Evolutionary conservation across 2,329 filamentous ascomycete species (phyloP), one percentile per base, ranked within the genome.

Genomic region (Thelonectria olida): DNA sequence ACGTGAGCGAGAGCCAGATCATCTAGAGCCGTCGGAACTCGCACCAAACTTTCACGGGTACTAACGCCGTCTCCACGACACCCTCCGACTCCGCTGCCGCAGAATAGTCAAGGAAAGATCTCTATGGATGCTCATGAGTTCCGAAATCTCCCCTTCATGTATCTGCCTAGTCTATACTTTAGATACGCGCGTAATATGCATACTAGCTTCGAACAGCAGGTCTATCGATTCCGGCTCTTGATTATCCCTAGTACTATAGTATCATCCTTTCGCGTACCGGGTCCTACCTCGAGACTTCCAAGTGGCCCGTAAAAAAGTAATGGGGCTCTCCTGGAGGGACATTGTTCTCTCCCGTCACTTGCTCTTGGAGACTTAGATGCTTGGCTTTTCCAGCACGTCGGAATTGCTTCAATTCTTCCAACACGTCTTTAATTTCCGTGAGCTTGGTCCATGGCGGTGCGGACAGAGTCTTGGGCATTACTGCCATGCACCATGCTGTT

Each of bases 31-130:
- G 77, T 86, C 25, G 81, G 81, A 58, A 84, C 83, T 12, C 85
- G 85, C 7, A 87, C 85, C 3, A 85, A 76, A 81, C 84, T 3
- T 87, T 87, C 66, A 79, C 78, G 58, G 85, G 84, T 27, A 78
- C 66, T 38, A 76, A 82, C 51, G 68, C 65, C 23, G 56, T 64
- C 19, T 71, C 72, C 60, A 66, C 66, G 12, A 66, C 65, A 12
- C 51, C 51, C 4, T 42, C 48, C 36, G 66, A 61, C 31, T 47
- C 47, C 10, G 56, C 50, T 12, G 45, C 23, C 2, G 57, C 64
- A n/a, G 36, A 44, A 10, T 64, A 56, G 36, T 55, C n/a, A n/a
- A n/a, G n/a, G n/a, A n/a, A n/a, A n/a, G n/a, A n/a, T n/a, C n/a
- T n/a, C n/a, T n/a, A n/a, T n/a, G n/a, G n/a, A n/a, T n/a, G n/a